Conservation (phyloP, 1,139 yeast genomes). For the Pneumocystis sp. region DNA sequence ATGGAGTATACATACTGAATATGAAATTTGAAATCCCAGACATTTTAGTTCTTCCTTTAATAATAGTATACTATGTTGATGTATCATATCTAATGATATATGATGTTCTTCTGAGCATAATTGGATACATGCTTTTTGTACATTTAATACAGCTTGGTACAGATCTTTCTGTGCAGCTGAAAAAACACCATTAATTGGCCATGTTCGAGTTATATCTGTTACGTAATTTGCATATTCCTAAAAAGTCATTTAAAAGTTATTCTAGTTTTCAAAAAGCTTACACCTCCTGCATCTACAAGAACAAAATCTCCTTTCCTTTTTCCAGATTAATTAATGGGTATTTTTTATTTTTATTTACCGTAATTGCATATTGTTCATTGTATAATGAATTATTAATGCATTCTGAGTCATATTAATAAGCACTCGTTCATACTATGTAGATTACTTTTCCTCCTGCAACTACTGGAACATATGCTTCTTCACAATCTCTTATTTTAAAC, state of each 20-base stretch:
- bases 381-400: conserved; percentile 17
- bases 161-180: conserved; percentile 66
- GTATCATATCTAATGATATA: conserved; percentile 58
- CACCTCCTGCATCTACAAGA: conserved; percentile 87
- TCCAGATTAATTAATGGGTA: conserved; percentile 73
- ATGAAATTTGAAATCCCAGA: conserved; percentile 42
- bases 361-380: conserved; percentile 14
- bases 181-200: conserved; percentile 76
- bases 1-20: conserved; percentile 4
- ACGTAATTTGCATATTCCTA: conserved; percentile 74
- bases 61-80: conserved; percentile 45
- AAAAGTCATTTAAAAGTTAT: background rate
- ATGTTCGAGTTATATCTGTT: conserved; percentile 88
- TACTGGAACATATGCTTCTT: conserved; percentile 86
- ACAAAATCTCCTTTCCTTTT: conserved; percentile 75
- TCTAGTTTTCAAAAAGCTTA: conserved; percentile 1
- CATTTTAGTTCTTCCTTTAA: conserved; percentile 53
- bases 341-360: conserved; percentile 15
- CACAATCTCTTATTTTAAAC: conserved; percentile 78
- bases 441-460: conserved; percentile 63
- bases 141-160: conserved; percentile 74
- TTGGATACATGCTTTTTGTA: conserved; percentile 64
- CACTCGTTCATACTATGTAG: background rate
- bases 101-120: conserved; percentile 41
- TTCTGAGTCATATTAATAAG: conserved; percentile 6